Percentiles rank a stretch among this genome's conserved stretches.
phyloP scores from a whole-genome alignment of 768 basidiomycete species.

The Phlebiopsis gigantea region DNA sequence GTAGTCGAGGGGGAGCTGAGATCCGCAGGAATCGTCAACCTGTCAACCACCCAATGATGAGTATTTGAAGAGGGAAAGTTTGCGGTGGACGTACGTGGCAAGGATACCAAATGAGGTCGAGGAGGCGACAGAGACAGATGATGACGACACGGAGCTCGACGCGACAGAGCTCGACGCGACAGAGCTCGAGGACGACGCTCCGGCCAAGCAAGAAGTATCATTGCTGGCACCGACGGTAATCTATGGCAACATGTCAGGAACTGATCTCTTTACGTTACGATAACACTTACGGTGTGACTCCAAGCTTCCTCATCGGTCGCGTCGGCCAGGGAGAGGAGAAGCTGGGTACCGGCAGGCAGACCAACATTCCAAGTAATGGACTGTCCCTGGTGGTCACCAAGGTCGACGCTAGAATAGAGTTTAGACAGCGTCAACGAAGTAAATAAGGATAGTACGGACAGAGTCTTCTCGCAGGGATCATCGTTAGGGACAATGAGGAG shows the following conservation, averaged over 20 bases:
- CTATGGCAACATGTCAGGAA: constrained; percentile 18
- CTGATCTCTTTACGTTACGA: background rate
- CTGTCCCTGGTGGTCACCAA: constrained; percentile 43
- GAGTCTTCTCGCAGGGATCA: constrained; percentile 52
- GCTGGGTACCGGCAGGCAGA: constrained; percentile 41
- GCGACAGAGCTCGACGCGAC: constrained; percentile 3
- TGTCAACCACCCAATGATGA: background rate
- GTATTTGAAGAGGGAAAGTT: background rate
- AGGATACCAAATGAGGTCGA: constrained; percentile 4
- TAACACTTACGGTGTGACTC: constrained; percentile 50
- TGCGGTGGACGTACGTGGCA: constrained; percentile 17
- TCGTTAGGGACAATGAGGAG: constrained; percentile 46
- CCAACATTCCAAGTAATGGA: constrained; percentile 38
- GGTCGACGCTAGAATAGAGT: constrained; percentile 42
- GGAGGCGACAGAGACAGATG: constrained; percentile 6
- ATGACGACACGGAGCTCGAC: background rate
- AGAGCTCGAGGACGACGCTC: constrained; percentile 12
- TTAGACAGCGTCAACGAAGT: background rate
- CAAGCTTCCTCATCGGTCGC: constrained; percentile 55
- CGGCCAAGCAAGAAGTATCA: constrained; percentile 33
- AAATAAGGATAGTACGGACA: constrained; percentile 38
- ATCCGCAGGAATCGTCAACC: background rate
- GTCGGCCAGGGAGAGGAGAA: constrained; percentile 53
- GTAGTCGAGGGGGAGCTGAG: constrained; percentile 8
- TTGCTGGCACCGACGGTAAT: constrained; percentile 30